phyloP scores from a whole-genome alignment of 2,329 filamentous ascomycete species.

The Pseudocercospora pini-densiflorae region DNA sequence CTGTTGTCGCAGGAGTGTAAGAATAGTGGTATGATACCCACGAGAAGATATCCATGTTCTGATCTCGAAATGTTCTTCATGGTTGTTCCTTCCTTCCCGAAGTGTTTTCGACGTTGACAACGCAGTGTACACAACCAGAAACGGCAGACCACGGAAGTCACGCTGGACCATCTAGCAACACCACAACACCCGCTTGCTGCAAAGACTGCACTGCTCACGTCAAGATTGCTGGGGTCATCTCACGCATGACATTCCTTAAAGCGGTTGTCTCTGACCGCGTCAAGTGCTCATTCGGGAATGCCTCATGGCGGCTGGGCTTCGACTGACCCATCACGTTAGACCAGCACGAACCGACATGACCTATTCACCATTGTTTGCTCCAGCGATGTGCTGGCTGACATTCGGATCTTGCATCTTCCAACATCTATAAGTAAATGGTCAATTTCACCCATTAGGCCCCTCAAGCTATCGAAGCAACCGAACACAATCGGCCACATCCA shows the following conservation, averaged over 20 bases:
- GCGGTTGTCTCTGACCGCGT: background rate
- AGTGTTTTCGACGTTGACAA: background rate
- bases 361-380: constrained; percentile 22
- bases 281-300: background rate
- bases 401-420: background rate
- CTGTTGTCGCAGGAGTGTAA: constrained; percentile 74
- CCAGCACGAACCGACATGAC: constrained; percentile 4
- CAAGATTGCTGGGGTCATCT: background rate
- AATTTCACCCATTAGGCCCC: background rate
- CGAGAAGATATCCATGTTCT: background rate
- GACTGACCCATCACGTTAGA: background rate
- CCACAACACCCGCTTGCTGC: background rate
- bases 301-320: background rate
- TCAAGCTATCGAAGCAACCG: constrained; percentile 8
- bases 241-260: background rate
- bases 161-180: background rate
- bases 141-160: background rate
- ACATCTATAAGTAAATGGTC: background rate
- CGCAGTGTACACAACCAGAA: background rate
- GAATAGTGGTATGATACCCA: constrained; percentile 7
- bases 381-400: background rate
- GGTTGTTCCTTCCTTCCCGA: too few relatives aligned
- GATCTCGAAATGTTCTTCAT: too few relatives aligned
- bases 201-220: background rate
- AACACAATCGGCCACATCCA: background rate